Conservation (phyloP, 768 basidiomycete genomes). For the Trametes gibbosa region DNA sequence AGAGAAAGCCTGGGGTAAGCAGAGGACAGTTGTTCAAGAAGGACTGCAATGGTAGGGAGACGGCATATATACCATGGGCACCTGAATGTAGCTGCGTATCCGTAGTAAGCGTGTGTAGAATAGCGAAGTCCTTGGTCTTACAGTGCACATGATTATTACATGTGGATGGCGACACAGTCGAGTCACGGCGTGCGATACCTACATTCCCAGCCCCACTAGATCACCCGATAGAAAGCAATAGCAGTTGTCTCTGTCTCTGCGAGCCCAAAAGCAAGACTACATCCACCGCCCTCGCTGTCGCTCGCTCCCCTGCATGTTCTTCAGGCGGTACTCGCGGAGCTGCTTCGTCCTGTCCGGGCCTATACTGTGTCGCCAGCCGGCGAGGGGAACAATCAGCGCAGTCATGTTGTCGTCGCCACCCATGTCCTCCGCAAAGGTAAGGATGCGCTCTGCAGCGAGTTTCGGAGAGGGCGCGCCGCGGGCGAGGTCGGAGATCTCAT, state of each 20-base stretch:
- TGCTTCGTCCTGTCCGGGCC: conserved; percentile 83
- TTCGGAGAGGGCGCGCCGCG: conserved; percentile 69
- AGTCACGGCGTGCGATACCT: background rate
- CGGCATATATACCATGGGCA: background rate
- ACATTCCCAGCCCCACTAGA: background rate
- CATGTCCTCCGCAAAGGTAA: conserved; percentile 84
- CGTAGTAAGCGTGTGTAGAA: background rate
- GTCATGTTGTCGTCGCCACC: conserved; percentile 92
- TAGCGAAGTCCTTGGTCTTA: background rate
- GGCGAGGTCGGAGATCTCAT: conserved; percentile 90
- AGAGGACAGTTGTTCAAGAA: conserved; percentile 57
- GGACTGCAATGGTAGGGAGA: background rate
- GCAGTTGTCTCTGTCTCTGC: too few relatives aligned
- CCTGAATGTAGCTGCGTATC: background rate
- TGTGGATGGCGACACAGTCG: background rate
- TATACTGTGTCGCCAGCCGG: conserved; percentile 83
- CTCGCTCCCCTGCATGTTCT: conserved; percentile 39
- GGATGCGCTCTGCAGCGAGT: conserved; percentile 76
- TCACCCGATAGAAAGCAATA: background rate
- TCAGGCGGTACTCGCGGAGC: conserved; percentile 74
- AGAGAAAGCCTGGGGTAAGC: background rate
- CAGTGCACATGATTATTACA: background rate
- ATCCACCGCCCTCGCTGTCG: conserved; percentile 31
- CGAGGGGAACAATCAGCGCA: conserved; percentile 84
- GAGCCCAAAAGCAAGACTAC: too few relatives aligned